Conservation (phyloP, 306 rosid species). For the Glycyrrhiza uralensis region DNA sequence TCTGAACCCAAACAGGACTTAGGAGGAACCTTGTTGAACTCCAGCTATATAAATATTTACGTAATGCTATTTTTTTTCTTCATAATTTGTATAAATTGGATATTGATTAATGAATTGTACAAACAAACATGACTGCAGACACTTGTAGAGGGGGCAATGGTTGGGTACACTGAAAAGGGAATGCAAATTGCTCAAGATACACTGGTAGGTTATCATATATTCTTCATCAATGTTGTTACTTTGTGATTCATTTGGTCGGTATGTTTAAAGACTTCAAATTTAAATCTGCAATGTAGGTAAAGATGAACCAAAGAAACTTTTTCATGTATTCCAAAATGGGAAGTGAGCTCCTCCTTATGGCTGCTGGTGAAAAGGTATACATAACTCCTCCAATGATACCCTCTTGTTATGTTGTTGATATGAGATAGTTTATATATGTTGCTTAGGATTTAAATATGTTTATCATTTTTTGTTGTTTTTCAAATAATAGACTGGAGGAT, state of each 20-base stretch:
- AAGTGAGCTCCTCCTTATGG: slow-evolving; percentile 68
- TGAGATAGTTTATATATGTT: not conserved
- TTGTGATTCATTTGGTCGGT: not conserved
- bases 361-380: slow-evolving; percentile 88
- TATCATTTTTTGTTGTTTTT: slow-evolving; percentile 22
- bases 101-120: slow-evolving; percentile 19
- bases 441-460: not conserved
- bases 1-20: too few relatives aligned
- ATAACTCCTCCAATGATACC: not conserved
- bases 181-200: slow-evolving; percentile 82
- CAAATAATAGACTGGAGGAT: slow-evolving; percentile 75
- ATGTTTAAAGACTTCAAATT: not conserved
- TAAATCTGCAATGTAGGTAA: slow-evolving; percentile 40
- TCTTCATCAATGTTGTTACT: slow-evolving; percentile 1
- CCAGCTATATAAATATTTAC: not conserved
- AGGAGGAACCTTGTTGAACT: slow-evolving; percentile 2
- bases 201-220: slow-evolving; percentile 49
- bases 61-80: not conserved
- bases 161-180: slow-evolving; percentile 83
- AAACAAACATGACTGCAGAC: slow-evolving; percentile 49
- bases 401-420: slow-evolving; percentile 11
- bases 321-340: slow-evolving; percentile 47
- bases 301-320: slow-evolving; percentile 55
- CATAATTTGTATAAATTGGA: not conserved
- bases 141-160: slow-evolving; percentile 87